Conservation (phyloP, 352 stramenopile genomes). For the Phytophthora fragariaefolia region DNA sequence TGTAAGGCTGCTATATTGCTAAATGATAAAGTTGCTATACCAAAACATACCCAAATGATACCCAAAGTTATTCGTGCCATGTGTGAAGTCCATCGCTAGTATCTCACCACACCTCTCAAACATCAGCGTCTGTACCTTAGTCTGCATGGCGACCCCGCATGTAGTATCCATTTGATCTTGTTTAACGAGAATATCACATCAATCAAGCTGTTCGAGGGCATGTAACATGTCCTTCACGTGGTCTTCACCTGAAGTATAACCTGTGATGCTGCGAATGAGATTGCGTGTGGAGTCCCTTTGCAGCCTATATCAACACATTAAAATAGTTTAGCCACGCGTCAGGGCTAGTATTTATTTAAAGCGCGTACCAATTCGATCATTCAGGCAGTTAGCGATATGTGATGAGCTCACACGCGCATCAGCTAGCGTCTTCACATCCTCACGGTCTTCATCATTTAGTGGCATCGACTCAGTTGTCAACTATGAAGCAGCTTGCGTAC, state of each 20-base stretch:
- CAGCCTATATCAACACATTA: not conserved
- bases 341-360: not conserved
- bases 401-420: slow-evolving; percentile 7
- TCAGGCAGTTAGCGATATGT: slow-evolving; percentile 11
- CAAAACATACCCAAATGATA: slow-evolving; percentile 22
- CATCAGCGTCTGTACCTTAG: too few relatives aligned
- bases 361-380: slow-evolving; percentile 5
- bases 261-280: slow-evolving; percentile 16
- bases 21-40: slow-evolving; percentile 14
- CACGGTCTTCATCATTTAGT: slow-evolving; percentile 10
- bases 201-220: too few relatives aligned
- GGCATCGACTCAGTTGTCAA: slow-evolving; percentile 4
- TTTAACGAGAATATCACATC: too few relatives aligned
- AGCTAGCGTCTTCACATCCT: slow-evolving; percentile 10
- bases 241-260: slow-evolving; percentile 10
- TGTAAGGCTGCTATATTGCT: too few relatives aligned
- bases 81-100: slow-evolving; percentile 33
- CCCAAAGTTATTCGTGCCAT: slow-evolving; percentile 27
- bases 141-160: too few relatives aligned
- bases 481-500: slow-evolving; percentile 3
- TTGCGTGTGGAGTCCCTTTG: slow-evolving; percentile 15
- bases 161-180: too few relatives aligned
- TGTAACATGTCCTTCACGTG: too few relatives aligned
- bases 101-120: too few relatives aligned
- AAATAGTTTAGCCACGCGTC: not conserved